Evolutionary conservation across 805 yeast species (phyloP).

Genomic region (Candida ulmi): DNA sequence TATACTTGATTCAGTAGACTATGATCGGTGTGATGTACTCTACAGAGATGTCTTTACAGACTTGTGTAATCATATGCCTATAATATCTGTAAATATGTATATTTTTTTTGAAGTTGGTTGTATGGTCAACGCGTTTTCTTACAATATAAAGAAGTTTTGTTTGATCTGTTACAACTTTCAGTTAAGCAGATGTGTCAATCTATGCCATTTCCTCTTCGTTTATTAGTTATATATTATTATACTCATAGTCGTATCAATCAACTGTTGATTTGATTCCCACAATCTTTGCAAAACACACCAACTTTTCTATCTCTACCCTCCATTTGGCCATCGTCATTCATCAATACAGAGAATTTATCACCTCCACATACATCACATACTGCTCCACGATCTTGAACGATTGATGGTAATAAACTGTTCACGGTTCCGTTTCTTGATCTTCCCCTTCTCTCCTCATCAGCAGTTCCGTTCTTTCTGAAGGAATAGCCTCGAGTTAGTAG

Average conservation of each 20-base stretch:
- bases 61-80: no score
- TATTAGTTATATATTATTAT: background rate
- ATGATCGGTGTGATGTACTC: no score
- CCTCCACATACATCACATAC: conserved; percentile 22
- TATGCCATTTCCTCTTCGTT: no score
- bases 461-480: conserved; percentile 1
- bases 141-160: no score
- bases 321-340: conserved; percentile 1
- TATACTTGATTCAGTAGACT: no score
- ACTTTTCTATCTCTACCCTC: conserved; percentile 1
- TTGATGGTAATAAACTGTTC: background rate
- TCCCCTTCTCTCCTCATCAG: conserved; percentile 1
- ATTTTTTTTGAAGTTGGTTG: no score
- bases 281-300: conserved; percentile 21
- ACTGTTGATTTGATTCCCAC: conserved; percentile 21
- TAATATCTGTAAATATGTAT: no score
- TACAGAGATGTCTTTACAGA: no score
- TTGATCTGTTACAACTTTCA: no score
- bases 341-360: conserved; percentile 19
- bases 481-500: conserved; percentile 13
- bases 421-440: conserved; percentile 16
- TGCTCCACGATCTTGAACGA: background rate
- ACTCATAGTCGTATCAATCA: background rate
- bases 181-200: no score
- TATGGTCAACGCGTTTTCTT: no score